phyloP scores from a whole-genome alignment of 139 green algal species.

The Chlamydomonas schloesseri region DNA sequence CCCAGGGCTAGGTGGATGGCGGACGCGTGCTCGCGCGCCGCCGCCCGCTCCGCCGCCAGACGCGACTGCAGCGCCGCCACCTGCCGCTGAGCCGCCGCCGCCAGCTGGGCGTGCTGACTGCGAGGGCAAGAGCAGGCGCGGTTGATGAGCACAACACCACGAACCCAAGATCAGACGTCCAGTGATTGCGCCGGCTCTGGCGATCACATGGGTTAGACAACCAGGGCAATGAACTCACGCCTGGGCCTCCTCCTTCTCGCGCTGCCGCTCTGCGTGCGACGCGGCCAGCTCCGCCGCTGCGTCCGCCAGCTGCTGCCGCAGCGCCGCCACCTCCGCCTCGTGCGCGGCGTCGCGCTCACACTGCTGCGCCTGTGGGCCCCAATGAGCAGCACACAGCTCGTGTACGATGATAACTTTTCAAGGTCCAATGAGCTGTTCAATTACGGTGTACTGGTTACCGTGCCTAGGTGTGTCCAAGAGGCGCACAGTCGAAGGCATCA shows the following conservation, averaged over 20 bases:
- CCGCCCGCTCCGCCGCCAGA: constrained; percentile 11
- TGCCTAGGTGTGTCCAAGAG: no score
- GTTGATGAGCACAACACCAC: no score
- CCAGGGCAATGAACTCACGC: background rate
- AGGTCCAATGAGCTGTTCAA: no score
- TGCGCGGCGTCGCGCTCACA: constrained; percentile 40
- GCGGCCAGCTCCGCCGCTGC: background rate
- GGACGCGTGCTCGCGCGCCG: constrained; percentile 3
- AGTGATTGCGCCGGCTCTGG: no score
- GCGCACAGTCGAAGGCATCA: no score
- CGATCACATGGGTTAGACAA: no score
- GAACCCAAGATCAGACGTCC: no score
- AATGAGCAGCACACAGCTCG: no score
- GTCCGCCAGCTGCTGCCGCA: constrained; percentile 9
- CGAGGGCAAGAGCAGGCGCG: background rate
- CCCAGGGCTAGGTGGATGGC: constrained; percentile 27
- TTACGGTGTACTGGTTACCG: no score
- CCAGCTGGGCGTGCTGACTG: constrained; percentile 4
- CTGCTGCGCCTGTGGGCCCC: constrained; percentile 35
- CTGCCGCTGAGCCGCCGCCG: constrained; percentile 20
- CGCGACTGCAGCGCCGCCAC: background rate
- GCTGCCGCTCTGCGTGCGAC: background rate
- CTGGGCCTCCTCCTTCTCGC: background rate
- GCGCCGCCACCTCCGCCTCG: constrained; percentile 27
- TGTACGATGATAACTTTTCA: no score